Base-by-base conservation (phyloP, 2,329 filamentous ascomycete genomes). In the Bipolaris cookei region DNA sequence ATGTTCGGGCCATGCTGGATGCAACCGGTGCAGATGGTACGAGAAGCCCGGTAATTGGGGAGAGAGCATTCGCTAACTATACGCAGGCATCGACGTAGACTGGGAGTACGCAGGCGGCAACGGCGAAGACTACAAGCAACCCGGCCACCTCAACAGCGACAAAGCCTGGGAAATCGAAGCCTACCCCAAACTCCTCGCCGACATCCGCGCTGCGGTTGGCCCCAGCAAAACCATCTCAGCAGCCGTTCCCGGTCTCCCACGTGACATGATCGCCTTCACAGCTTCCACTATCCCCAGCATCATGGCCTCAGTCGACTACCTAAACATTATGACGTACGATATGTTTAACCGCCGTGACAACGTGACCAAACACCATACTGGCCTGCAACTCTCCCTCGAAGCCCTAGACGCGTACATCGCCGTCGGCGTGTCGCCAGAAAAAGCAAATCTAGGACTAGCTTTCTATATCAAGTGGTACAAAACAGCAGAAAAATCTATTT, bases 281-380 rank as follows among this genome's bases (percentile, higher is more conserved):
- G 58, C 77, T 2, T 71, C 80, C 14, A 83, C 84, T 3, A 77
- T 87, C 0, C 85, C 85, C 1, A 75, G 78, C 44, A 88, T 90
- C 62, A 82, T 83, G 74, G 65, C 77, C 13, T 78, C 80, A 1
- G 81, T 90, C n/a, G 87, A 90, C 68, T 88, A 87, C 65, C 77
- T 90, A 60, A 90, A 90, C 65, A 66, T 90, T 61, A 90, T 90
- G 88, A 83, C 84, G 0, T 91, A 91, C 68, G 88, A 91, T 67
- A 69, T 91, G 48, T 88, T 89, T 82, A 90, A 90, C 75, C 65
- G 88, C 18, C 84, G 89, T 20, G 85, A 90, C 73, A 85, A 77
- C 44, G 71, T 79, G 3, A 90, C 88, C 1, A 82, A 79, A 46
- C 88, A 91, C 69, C 88, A 90, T 66, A 87, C 83, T 18, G 84